Evolutionary conservation across 2,329 filamentous ascomycete species (phyloP), one percentile per base, ranked within the genome.

Genomic region (Drechmeria coniospora): DNA sequence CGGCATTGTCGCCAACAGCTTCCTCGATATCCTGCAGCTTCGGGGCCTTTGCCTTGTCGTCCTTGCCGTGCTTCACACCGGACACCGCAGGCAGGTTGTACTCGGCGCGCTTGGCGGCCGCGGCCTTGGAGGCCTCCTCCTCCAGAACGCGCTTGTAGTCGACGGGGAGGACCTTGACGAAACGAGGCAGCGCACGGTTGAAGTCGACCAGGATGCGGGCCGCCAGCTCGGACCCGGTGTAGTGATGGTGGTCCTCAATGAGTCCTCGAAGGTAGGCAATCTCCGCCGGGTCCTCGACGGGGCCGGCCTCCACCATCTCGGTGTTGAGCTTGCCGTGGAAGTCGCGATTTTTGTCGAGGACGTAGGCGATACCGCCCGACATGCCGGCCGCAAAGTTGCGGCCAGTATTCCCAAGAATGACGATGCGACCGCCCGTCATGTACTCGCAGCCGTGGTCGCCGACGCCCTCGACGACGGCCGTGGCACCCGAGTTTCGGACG

Each of bases 341-440:
- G 57, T 94, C 83, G 39, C 79, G 70, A 51, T 87, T 71, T 47
- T 90, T 78, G 47, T 95, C 87, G 17, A 95, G 71, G 29, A 94
- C 74, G 46, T 93, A 95, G 12, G 86, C 86, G 45, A 95, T 94
- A 65, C 87, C 87, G 49, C 87, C 87, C 46, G 86, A 94, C 87
- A 95, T 95, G 65, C 87, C 87, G 35, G 87, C 87, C 43, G 86
- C 87, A 48, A 95, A 95, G 65, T 95, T 95, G 43, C 87, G 86
- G 25, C 87, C 87, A 48, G 84, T 93, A 45, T 71, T 74, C 32
- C 87, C 87, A 26, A 95, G 68, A 46, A 92, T 69, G 38, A 95
- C 62, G 27, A 94, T 67, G 48, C 86, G 82, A 49, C 87, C 87
- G 51, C 87, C 87, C 46, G 87, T 94, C 87, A 95, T 95, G 69